Base-by-base conservation (phyloP, 1,284 basidiomycete species). In the Hemileia vastatrix region DNA sequence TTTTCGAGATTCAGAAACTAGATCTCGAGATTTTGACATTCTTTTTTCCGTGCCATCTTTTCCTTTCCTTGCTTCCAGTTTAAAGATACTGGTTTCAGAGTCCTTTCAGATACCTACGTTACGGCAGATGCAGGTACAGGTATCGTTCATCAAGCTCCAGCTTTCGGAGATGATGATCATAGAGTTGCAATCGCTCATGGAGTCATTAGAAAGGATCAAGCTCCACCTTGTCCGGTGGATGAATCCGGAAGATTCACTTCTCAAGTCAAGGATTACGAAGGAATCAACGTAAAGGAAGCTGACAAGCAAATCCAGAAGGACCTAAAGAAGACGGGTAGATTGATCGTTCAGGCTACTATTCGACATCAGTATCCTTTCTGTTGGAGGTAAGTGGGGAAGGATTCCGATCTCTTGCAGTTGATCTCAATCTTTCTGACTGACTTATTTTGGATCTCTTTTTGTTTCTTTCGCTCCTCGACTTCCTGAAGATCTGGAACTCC, bases 91-190 rank as follows among this genome's bases (percentile, higher is more conserved):
- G 73, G 71, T 19, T 75, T 73, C 71, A 68, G 70, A 18, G 71
- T 74, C 8, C 64, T 75, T 4, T 67, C 67, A 52, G 72, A 74
- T 68, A 69, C 66, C 24, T 75, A 75, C 57, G 73, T 75, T 51
- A 73, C 72, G 18, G 70, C 70, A 11, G 70, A 72, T 36, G 67
- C 72, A 6, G 73, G 73, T 70, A 75, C 73, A 27, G 73, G 73
- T 67, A 69, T 75, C 50, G 73, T 75, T 32, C 73, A 75, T 62
- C 73, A 75, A 66, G 73, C 73, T 33, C 73, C 73, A n/a, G 72
- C 73, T n/a, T 75, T 75, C 47, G 73, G 73, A 72, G 73, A 75
- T 47, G 73, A 75, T 63, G 73, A 75, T 66, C 69, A 73, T 67
- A 72, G 71, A 56, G 66, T 75, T 40, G 71, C 71, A n/a, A 66